phyloP scores from a whole-genome alignment of 805 yeast genomes.

The Saccharomycopsis selenospora region DNA sequence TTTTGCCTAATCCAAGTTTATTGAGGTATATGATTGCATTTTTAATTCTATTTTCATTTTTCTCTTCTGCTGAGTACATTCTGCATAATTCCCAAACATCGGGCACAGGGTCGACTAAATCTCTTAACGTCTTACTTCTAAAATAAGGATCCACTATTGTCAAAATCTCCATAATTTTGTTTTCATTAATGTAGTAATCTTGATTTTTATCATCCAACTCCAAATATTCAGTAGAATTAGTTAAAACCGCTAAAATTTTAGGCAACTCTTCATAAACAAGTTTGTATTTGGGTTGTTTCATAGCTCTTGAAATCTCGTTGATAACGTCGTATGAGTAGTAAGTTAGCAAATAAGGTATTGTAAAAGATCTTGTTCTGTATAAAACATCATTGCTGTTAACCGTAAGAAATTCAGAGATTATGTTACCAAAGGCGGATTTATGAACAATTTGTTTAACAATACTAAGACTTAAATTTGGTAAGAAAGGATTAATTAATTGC shows the following conservation, averaged over 20 bases:
- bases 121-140: slow-evolving; percentile 27
- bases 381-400: slow-evolving; percentile 57
- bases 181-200: slow-evolving; percentile 33
- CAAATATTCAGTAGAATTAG: slow-evolving; percentile 33
- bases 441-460: slow-evolving; percentile 47
- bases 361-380: slow-evolving; percentile 59
- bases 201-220: slow-evolving; percentile 28
- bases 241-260: slow-evolving; percentile 49
- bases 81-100: slow-evolving; percentile 39
- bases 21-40: slow-evolving; percentile 39
- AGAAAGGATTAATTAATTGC: slow-evolving; percentile 70
- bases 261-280: slow-evolving; percentile 44
- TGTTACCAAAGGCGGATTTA: slow-evolving; percentile 47
- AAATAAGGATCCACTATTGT: slow-evolving; percentile 46
- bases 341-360: slow-evolving; percentile 69
- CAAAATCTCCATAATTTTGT: slow-evolving; percentile 45
- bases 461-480: slow-evolving; percentile 62
- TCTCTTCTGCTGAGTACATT: slow-evolving; percentile 30
- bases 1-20: slow-evolving; percentile 15
- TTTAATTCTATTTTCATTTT: slow-evolving; percentile 31
- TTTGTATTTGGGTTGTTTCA: slow-evolving; percentile 38
- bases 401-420: slow-evolving; percentile 58
- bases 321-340: slow-evolving; percentile 58
- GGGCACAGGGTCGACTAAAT: slow-evolving; percentile 25
- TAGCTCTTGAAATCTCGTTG: slow-evolving; percentile 49